Evolutionary conservation across 139 green algal species (phyloP).

Genomic region (Auxenochlorella pyrenoidosa): DNA sequence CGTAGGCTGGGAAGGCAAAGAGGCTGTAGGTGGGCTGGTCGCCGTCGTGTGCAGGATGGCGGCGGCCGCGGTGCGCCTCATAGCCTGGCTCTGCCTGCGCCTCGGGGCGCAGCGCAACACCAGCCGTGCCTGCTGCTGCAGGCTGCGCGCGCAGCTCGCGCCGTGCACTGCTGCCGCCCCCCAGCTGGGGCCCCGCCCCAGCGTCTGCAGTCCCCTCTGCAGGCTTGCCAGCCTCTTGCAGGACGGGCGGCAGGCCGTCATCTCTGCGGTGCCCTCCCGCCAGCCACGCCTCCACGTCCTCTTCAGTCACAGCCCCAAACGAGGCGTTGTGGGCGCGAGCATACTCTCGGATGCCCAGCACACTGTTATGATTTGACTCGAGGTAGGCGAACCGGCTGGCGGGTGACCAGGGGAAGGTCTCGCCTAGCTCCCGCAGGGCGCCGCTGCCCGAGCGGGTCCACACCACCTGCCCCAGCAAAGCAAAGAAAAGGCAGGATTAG

Average conservation of each 20-base stretch:
- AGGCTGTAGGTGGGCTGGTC: constrained; percentile 53
- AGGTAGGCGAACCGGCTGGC: constrained; percentile 62
- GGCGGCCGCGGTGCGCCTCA: neutral
- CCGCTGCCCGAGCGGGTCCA: constrained; percentile 76
- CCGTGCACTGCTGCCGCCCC: neutral
- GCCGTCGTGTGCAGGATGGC: neutral
- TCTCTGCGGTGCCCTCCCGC: neutral
- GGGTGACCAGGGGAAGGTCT: constrained; percentile 75
- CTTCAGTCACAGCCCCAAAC: constrained; percentile 53
- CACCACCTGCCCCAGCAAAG: too few species aligned
- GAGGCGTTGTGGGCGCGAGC: constrained; percentile 49
- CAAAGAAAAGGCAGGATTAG: too few species aligned
- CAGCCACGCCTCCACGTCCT: constrained; percentile 57
- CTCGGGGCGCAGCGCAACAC: neutral
- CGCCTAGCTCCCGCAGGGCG: constrained; percentile 73
- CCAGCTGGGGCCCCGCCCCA: neutral
- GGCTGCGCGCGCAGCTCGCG: neutral
- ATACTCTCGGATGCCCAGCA: constrained; percentile 73
- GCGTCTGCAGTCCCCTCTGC: too few species aligned
- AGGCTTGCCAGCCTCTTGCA: neutral
- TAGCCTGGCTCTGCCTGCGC: too few species aligned
- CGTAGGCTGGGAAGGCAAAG: constrained; percentile 79
- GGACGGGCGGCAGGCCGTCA: neutral
- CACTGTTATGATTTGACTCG: constrained; percentile 80
- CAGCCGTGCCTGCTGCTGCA: neutral